phyloP scores from a whole-genome alignment of 2,329 filamentous ascomycete genomes.

The Helminthosporium solani region DNA sequence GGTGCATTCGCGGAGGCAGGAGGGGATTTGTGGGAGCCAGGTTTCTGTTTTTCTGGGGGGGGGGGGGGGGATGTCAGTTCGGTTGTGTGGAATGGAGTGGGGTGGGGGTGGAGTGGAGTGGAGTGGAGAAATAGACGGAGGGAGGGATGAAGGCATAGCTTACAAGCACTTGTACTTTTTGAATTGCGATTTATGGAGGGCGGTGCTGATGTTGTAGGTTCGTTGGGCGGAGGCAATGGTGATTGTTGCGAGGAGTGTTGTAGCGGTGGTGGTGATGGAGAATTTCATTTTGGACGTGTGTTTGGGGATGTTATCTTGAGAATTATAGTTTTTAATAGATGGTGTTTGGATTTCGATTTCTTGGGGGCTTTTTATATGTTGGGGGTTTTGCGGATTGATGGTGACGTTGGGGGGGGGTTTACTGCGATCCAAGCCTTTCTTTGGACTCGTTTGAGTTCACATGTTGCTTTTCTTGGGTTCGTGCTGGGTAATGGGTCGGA shows the following conservation, averaged over 20 bases:
- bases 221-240: conserved; percentile 13
- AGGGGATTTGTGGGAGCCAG: conserved; percentile 11
- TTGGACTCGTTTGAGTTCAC: too few species aligned
- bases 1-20: conserved; percentile 21
- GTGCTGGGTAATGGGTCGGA: too few species aligned
- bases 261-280: conserved; percentile 2
- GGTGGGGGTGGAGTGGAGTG: background rate
- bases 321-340: too few species aligned
- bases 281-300: background rate
- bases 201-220: conserved; percentile 26
- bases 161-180: conserved; percentile 30
- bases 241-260: conserved; percentile 1
- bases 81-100: too few species aligned
- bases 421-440: too few species aligned
- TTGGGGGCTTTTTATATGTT: too few species aligned
- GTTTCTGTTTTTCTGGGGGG: conserved; percentile 12
- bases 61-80: too few species aligned
- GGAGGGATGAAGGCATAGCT: background rate
- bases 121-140: background rate
- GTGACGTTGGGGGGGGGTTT: too few species aligned
- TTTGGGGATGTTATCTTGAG: too few species aligned
- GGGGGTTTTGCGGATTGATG: too few species aligned
- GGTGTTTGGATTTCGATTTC: too few species aligned
- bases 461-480: too few species aligned
- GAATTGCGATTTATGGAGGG: conserved; percentile 15